A percentile compares a stretch with the other conserved stretches of the same genome.
Evolutionary conservation across 1,139 yeast genomes (phyloP).

Genomic region (Kodamaea anthophila): DNA sequence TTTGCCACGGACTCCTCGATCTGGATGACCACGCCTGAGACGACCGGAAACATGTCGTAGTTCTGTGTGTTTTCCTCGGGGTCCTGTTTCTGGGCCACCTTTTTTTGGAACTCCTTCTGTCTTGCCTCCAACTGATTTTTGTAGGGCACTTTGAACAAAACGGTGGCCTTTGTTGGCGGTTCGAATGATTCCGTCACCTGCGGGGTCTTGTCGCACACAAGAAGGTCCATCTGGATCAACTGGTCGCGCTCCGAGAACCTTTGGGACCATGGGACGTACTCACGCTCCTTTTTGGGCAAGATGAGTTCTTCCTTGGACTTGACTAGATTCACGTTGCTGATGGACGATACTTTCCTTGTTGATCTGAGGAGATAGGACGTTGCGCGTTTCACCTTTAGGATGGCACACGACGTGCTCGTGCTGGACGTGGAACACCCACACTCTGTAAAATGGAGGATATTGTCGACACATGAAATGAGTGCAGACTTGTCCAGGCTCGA

Average conservation of each 20-base stretch:
- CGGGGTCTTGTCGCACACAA: slow-evolving; percentile 8
- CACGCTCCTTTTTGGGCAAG: slow-evolving; percentile 25
- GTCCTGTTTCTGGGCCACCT: not conserved
- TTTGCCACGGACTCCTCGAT: slow-evolving; percentile 21
- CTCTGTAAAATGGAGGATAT: slow-evolving; percentile 48
- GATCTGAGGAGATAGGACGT: slow-evolving; percentile 53
- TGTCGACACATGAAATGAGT: slow-evolving; percentile 55
- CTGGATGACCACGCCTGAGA: slow-evolving; percentile 20
- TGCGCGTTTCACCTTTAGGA: slow-evolving; percentile 57
- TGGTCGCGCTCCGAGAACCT: slow-evolving; percentile 29
- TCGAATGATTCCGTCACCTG: slow-evolving; percentile 7
- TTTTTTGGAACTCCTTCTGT: slow-evolving; percentile 10
- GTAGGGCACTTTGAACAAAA: slow-evolving; percentile 19
- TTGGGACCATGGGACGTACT: slow-evolving; percentile 36
- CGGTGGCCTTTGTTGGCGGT: slow-evolving; percentile 10
- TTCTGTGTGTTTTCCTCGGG: slow-evolving; percentile 1
- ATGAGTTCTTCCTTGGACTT: slow-evolving; percentile 40
- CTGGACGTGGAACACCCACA: slow-evolving; percentile 61
- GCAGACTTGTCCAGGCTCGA: slow-evolving; percentile 45
- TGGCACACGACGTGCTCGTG: slow-evolving; percentile 40
- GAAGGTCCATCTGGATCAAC: slow-evolving; percentile 20
- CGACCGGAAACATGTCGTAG: slow-evolving; percentile 13
- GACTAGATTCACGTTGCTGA: slow-evolving; percentile 30
- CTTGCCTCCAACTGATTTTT: slow-evolving; percentile 17
- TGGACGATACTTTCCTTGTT: slow-evolving; percentile 46